phyloP scores from a whole-genome alignment of 805 yeast genomes.

The Allodekkera sacchari region DNA sequence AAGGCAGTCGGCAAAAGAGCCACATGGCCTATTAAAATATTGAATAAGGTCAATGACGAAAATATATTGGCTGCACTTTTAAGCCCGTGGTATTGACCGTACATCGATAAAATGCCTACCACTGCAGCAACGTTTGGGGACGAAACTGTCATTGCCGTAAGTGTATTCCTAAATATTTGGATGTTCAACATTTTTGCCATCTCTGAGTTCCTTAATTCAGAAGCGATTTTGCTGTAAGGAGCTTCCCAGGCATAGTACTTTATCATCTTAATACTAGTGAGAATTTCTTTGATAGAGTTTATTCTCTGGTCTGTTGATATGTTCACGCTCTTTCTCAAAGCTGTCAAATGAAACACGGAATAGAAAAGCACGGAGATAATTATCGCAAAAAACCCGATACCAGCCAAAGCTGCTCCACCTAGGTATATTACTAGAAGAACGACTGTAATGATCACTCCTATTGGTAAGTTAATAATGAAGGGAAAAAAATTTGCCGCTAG shows the following conservation, averaged over 20 bases:
- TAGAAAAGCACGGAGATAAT: constrained; percentile 40
- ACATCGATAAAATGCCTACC: constrained; percentile 39
- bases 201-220: constrained; percentile 51
- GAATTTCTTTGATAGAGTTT: constrained; percentile 64
- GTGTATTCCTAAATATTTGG: constrained; percentile 53
- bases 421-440: constrained; percentile 57
- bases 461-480: constrained; percentile 53
- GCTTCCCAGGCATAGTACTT: constrained; percentile 89
- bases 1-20: constrained; percentile 65
- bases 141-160: constrained; percentile 60
- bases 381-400: constrained; percentile 47
- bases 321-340: constrained; percentile 48
- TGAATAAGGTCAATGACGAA: constrained; percentile 63
- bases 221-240: constrained; percentile 55
- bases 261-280: constrained; percentile 69
- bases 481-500: constrained; percentile 65
- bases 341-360: constrained; percentile 43
- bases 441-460: constrained; percentile 52
- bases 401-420: constrained; percentile 68
- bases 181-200: constrained; percentile 50
- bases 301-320: constrained; percentile 70
- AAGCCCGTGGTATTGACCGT: constrained; percentile 26
- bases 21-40: constrained; percentile 51
- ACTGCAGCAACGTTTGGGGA: constrained; percentile 66
- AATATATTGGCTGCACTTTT: constrained; percentile 56